phyloP scores from a whole-genome alignment of 768 basidiomycete genomes.

The Myochromella boudieri region DNA sequence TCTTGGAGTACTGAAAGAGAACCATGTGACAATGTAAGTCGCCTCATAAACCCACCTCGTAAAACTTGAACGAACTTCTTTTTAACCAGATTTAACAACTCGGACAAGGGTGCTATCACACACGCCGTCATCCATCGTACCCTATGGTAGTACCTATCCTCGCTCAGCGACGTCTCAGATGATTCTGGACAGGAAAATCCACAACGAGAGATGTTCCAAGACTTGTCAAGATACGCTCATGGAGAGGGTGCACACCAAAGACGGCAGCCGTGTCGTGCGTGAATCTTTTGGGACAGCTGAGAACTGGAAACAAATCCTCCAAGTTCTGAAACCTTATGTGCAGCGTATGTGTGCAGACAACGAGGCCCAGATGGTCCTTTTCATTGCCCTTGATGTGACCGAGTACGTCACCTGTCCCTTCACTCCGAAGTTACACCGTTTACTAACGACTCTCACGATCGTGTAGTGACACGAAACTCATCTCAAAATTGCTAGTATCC shows the following conservation, averaged over 20 bases:
- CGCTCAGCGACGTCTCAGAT: slow-evolving; percentile 54
- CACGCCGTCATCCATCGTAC: slow-evolving; percentile 88
- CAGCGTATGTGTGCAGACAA: slow-evolving; percentile 87
- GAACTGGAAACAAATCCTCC: slow-evolving; percentile 91
- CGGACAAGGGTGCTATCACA: slow-evolving; percentile 85
- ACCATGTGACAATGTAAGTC: slow-evolving; percentile 73
- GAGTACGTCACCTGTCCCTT: slow-evolving; percentile 64
- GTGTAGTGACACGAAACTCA: slow-evolving; percentile 84
- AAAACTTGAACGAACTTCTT: slow-evolving; percentile 1
- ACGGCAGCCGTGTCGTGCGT: slow-evolving; percentile 83
- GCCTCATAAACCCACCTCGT: too few species aligned
- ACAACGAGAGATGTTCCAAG: slow-evolving; percentile 78
- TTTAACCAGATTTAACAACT: slow-evolving; percentile 82
- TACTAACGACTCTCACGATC: not conserved
- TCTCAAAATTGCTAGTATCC: slow-evolving; percentile 73
- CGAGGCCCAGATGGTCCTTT: slow-evolving; percentile 86
- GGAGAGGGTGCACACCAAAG: slow-evolving; percentile 93
- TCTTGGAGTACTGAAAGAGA: slow-evolving; percentile 68
- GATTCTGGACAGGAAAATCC: slow-evolving; percentile 71
- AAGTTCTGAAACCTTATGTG: slow-evolving; percentile 85
- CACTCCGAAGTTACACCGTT: not conserved
- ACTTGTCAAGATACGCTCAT: slow-evolving; percentile 85
- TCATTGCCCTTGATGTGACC: slow-evolving; percentile 86
- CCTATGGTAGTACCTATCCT: slow-evolving; percentile 80
- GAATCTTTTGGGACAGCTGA: slow-evolving; percentile 84